Base-by-base conservation (phyloP, 352 stramenopile species). In the Phytophthora pseudosyringae region DNA sequence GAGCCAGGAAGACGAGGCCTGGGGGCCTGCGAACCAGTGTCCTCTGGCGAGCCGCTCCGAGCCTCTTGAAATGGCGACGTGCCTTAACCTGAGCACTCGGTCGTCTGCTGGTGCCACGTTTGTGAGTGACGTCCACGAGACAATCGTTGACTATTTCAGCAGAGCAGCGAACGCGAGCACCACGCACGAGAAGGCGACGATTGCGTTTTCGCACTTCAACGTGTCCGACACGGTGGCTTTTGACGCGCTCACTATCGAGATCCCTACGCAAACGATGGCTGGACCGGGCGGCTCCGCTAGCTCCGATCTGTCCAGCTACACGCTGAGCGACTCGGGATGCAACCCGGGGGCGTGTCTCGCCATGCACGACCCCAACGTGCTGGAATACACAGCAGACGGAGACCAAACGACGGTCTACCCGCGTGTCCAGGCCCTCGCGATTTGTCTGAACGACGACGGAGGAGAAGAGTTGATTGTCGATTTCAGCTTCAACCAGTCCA, bases 371-470 rank as follows among this genome's bases (percentile, higher is more conserved):
- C 15, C 5, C 11, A 33, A 64, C 2, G 35, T 21, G 21, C 21
- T 21, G 21, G 21, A 57, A 49, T 57, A 31, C 16, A 51, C 11
- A 3, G 36, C 35, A n/a, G 18, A 2, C 43, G 28, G 8, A 13
- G n/a, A 5, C 15, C 25, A 40, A 21, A 51, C 57, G 8, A 59
- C 57, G 1, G 21, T 64, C 3, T 33, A 65, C 29, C 57, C 57
- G 32, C 57, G 57, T 3, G 57, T 65, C 40, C 57, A 65, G 21
- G 57, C 57, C 21, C 47, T 65, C 10, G 39, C 57, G 5, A 65
- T 65, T 26, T 59, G 47, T 44, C 4, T 65, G 11, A 65, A 65
- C 33, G 46, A 26, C 11, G 44, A 33, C 18, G 48, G 32, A 45
- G 31, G 25, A 12, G 48, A 55, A 13, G 48, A 55, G 6, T 31